These are phyloP conservation scores for Thalassiosira pacifica DNA, from an alignment of 352 stramenopile species.

Conservation along the genomic window DNA sequence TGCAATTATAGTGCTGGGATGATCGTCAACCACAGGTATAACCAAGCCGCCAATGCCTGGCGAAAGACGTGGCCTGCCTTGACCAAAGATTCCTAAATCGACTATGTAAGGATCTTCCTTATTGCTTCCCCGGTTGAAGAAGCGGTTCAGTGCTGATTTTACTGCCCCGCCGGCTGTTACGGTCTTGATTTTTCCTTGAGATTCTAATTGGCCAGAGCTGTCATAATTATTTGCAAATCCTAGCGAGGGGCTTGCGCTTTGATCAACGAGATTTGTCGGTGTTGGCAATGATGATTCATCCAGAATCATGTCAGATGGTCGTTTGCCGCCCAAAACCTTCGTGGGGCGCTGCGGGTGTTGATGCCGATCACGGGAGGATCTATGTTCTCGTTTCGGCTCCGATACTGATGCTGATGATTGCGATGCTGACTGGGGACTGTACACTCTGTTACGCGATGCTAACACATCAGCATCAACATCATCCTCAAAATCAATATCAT, in stretches of 20 bases:
- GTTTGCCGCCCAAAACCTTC: slow-evolving; percentile 41
- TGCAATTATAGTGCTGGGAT: slow-evolving; percentile 94
- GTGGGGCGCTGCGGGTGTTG: slow-evolving; percentile 54
- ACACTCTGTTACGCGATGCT: slow-evolving; percentile 74
- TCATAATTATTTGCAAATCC: slow-evolving; percentile 55
- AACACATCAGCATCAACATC: slow-evolving; percentile 86
- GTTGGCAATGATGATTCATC: slow-evolving; percentile 28
- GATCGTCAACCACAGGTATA: slow-evolving; percentile 93
- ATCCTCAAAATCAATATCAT: slow-evolving; percentile 82
- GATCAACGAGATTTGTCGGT: no score
- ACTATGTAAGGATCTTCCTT: slow-evolving; percentile 90
- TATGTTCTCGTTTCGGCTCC: no score
- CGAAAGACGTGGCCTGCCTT: slow-evolving; percentile 91
- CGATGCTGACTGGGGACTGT: slow-evolving; percentile 49
- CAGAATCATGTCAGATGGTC: slow-evolving; percentile 21
- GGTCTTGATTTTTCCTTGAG: slow-evolving; percentile 69
- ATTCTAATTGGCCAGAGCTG: slow-evolving; percentile 46
- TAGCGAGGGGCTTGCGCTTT: slow-evolving; percentile 42
- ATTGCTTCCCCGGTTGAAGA: slow-evolving; percentile 86
- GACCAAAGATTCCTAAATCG: slow-evolving; percentile 90
- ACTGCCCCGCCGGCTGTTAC: slow-evolving; percentile 84
- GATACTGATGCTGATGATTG: no score
- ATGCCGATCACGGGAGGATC: slow-evolving; percentile 50
- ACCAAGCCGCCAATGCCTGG: slow-evolving; percentile 90
- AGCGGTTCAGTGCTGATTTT: slow-evolving; percentile 86